Conservation (phyloP, 805 yeast genomes). For the Metschnikowia colocasiae region DNA sequence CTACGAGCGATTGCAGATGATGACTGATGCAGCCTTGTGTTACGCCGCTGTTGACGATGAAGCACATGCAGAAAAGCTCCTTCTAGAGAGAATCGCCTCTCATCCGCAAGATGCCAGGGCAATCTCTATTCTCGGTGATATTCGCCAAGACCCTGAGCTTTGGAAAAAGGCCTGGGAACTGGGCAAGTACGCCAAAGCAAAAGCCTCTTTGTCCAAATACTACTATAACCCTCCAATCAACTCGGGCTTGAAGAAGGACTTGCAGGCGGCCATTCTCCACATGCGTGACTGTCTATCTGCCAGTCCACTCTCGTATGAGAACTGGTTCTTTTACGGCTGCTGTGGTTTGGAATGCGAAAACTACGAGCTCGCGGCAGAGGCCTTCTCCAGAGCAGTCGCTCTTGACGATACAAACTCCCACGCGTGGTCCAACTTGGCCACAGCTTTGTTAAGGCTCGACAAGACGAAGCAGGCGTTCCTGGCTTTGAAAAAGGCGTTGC, state of each 20-base stretch:
- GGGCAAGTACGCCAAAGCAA: constrained; percentile 81
- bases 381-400: constrained; percentile 86
- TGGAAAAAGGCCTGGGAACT: constrained; percentile 89
- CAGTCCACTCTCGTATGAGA: constrained; percentile 70
- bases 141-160: constrained; percentile 64
- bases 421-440: constrained; percentile 90
- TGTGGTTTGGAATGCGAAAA: constrained; percentile 71
- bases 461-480: constrained; percentile 76
- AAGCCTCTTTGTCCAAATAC: constrained; percentile 73
- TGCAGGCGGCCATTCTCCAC: constrained; percentile 56
- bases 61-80: constrained; percentile 56
- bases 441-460: constrained; percentile 62
- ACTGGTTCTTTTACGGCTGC: constrained; percentile 93
- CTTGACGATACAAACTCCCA: constrained; percentile 75
- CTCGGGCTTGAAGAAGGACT: constrained; percentile 50
- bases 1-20: constrained; percentile 71
- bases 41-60: constrained; percentile 81
- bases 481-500: constrained; percentile 77
- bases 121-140: constrained; percentile 79
- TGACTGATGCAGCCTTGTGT: constrained; percentile 85
- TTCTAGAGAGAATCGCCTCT: constrained; percentile 48
- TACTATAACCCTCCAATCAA: constrained; percentile 61
- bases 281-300: constrained; percentile 70
- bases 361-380: constrained; percentile 80
- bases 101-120: constrained; percentile 81